Evolutionary conservation across 306 rosid species (phyloP).

Genomic region (Arachis stenosperma): DNA sequence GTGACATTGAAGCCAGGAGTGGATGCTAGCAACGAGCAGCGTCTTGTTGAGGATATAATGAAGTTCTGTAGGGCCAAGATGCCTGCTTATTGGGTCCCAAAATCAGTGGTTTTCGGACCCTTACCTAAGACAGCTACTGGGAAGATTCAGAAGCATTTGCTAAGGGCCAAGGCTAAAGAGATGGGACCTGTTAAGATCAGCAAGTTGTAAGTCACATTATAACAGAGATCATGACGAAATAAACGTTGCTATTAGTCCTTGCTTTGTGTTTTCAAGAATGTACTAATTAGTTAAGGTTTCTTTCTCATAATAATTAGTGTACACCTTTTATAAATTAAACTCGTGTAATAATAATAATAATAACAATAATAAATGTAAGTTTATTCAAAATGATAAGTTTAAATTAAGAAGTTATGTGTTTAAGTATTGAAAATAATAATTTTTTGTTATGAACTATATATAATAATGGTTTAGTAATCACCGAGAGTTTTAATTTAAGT

Average conservation of each 20-base stretch:
- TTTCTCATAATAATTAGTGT: too few relatives aligned
- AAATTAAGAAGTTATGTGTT: too few relatives aligned
- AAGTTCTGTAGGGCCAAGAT: slow-evolving; percentile 76
- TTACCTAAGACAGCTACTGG: slow-evolving; percentile 48
- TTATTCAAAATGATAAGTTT: too few relatives aligned
- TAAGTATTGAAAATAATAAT: too few relatives aligned
- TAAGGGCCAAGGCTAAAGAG: slow-evolving; percentile 72
- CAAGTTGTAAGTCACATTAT: slow-evolving; percentile 24
- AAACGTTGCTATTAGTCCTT: slow-evolving; percentile 5
- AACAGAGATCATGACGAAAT: slow-evolving; percentile 1
- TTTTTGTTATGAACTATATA: too few relatives aligned
- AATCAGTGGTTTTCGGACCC: slow-evolving; percentile 42
- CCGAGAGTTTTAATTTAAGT: too few relatives aligned
- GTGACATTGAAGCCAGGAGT: slow-evolving; percentile 70
- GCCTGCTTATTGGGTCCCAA: slow-evolving; percentile 89
- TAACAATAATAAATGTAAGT: too few relatives aligned
- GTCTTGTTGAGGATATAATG: slow-evolving; percentile 64
- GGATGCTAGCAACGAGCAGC: slow-evolving; percentile 56
- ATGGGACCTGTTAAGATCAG: slow-evolving; percentile 67
- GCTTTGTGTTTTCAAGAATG: neutral
- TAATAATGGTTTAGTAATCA: too few relatives aligned
- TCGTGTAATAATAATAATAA: too few relatives aligned
- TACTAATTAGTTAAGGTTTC: too few relatives aligned
- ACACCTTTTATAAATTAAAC: too few relatives aligned
- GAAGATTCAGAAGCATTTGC: slow-evolving; percentile 73